A percentile compares a stretch with the other conserved stretches of the same genome.
Evolutionary conservation across 257 asterid species (phyloP).

Genomic region (Scutellaria galericulata): DNA sequence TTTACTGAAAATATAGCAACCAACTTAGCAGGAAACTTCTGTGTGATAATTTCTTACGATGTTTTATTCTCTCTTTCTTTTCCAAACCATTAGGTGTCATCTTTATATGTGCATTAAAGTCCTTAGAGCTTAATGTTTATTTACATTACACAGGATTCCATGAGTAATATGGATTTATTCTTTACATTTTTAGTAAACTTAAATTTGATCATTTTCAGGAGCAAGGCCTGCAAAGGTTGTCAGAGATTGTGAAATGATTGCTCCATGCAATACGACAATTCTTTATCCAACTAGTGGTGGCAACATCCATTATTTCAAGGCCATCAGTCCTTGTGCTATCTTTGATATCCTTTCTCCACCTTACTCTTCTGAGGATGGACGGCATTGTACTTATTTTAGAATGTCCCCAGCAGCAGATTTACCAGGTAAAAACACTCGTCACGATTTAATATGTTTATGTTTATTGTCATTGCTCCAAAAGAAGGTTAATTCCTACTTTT

Average conservation of each 20-base stretch:
- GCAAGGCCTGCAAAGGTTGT: conserved; percentile 83
- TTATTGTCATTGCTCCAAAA: neutral
- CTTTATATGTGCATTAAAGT: neutral
- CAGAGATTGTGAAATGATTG: conserved; percentile 78
- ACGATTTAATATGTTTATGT: neutral
- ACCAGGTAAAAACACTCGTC: conserved; percentile 60
- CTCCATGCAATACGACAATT: conserved; percentile 85
- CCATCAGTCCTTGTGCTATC: conserved; percentile 91
- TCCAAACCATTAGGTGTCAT: neutral
- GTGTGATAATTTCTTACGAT: neutral
- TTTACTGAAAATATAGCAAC: neutral
- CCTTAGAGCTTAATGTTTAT: neutral
- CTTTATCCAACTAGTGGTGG: conserved; percentile 93
- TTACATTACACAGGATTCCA: neutral
- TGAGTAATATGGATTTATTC: neutral
- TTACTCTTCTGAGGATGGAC: conserved; percentile 85
- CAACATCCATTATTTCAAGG: conserved; percentile 92
- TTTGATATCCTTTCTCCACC: conserved; percentile 98
- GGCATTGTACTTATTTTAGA: conserved; percentile 90
- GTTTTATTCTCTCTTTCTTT: conserved; percentile 12
- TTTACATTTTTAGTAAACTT: conserved; percentile 4
- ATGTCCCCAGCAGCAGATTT: conserved; percentile 67
- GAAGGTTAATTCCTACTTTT: neutral
- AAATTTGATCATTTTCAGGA: conserved; percentile 44
- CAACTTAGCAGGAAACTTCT: conserved; percentile 16